Conservation (phyloP, 768 basidiomycete genomes). For the Leccinum olivaceopallidum region DNA sequence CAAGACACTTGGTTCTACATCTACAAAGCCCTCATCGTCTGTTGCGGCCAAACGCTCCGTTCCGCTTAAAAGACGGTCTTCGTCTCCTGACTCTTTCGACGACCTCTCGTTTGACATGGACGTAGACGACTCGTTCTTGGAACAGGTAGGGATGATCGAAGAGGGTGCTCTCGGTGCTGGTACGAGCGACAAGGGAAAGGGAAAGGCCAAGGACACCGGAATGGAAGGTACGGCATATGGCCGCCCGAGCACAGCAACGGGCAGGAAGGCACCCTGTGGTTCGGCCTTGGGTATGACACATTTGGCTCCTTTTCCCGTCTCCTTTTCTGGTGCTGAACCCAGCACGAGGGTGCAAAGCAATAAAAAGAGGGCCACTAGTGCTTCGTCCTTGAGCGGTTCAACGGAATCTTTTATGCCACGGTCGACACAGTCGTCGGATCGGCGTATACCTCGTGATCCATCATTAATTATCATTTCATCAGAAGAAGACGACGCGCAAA, state of each 20-base stretch:
- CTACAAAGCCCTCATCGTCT: constrained; percentile 5
- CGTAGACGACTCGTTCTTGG: constrained; percentile 42
- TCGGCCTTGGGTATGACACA: constrained; percentile 20
- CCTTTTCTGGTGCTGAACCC: constrained; percentile 16
- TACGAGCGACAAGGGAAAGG: constrained; percentile 22
- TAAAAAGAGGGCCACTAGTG: constrained; percentile 9
- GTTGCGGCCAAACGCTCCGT: constrained; percentile 1
- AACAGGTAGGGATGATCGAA: constrained; percentile 35
- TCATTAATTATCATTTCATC: constrained; percentile 26
- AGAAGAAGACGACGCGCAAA: constrained; percentile 18
- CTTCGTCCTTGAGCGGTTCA: constrained; percentile 18
- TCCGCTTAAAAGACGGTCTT: constrained; percentile 11
- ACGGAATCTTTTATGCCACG: constrained; percentile 13
- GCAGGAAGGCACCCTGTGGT: constrained; percentile 7
- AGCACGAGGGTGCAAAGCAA: constrained; percentile 13
- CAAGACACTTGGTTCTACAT: constrained; percentile 11
- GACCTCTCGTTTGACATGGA: constrained; percentile 37
- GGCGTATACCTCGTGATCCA: constrained; percentile 19
- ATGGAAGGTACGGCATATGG: neutral
- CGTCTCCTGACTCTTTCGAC: constrained; percentile 31
- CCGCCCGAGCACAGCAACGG: neutral
- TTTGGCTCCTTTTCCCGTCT: constrained; percentile 9
- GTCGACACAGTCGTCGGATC: constrained; percentile 20
- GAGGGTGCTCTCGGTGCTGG: constrained; percentile 16
- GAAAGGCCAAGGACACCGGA: constrained; percentile 16